Evolutionary conservation across 2,329 filamentous ascomycete genomes (phyloP).

Genomic region (Fusarium burgessii): DNA sequence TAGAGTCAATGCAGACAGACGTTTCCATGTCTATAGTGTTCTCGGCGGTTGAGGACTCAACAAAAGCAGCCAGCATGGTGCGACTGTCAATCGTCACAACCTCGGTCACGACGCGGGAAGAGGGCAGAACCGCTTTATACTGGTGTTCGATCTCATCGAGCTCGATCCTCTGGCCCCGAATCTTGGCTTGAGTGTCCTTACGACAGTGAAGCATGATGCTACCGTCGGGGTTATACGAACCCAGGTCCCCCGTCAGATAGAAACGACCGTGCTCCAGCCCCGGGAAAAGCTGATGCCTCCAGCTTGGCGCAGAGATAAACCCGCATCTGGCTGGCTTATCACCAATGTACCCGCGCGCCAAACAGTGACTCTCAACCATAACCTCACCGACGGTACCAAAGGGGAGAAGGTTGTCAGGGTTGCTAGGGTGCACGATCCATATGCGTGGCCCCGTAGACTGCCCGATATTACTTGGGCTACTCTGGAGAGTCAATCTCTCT

Average conservation of each 20-base stretch:
- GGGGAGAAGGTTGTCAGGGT: conserved; percentile 16
- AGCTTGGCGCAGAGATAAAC: neutral
- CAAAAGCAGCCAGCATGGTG: neutral
- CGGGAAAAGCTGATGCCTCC: conserved; percentile 1
- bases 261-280: neutral
- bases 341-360: conserved; percentile 19
- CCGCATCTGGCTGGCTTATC: neutral
- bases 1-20: neutral
- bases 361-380: conserved; percentile 22
- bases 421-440: conserved; percentile 27
- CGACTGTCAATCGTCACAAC: neutral
- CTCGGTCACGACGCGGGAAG: conserved; percentile 2
- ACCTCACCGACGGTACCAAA: conserved; percentile 26
- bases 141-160: conserved; percentile 28
- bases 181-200: conserved; percentile 11
- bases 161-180: conserved; percentile 24
- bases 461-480: neutral
- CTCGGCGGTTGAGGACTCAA: neutral
- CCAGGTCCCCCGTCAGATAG: neutral
- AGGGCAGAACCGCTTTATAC: conserved; percentile 7
- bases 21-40: neutral
- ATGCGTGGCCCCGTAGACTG: conserved; percentile 20
- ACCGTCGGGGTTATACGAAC: neutral
- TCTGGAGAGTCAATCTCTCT: neutral
- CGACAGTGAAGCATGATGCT: neutral